Evolutionary conservation across 345 rosid genomes (phyloP).

Genomic region (Pugionium cornutum): DNA sequence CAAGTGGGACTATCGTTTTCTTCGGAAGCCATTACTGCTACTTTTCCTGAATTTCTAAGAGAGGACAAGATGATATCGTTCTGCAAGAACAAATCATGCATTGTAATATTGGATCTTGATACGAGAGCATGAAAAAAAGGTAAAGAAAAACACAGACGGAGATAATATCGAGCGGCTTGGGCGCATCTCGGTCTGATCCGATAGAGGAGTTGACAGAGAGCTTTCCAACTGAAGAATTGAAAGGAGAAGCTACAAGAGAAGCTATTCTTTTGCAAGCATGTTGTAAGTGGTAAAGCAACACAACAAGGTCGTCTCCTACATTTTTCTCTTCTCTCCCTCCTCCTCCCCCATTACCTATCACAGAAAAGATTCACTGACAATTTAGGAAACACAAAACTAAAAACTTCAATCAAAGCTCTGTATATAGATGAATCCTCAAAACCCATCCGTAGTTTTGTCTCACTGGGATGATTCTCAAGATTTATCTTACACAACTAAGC

Average conservation of each 20-base stretch:
- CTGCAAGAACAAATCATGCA: conserved; percentile 43
- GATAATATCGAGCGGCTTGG: conserved; percentile 84
- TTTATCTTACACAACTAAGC: neutral
- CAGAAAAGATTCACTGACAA: conserved; percentile 4
- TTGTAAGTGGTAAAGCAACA: conserved; percentile 75
- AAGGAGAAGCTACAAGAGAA: conserved; percentile 89
- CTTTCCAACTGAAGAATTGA: conserved; percentile 61
- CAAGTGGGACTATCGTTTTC: conserved; percentile 78
- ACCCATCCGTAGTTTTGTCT: conserved; percentile 1
- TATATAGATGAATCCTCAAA: conserved; percentile 20
- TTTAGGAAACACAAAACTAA: neutral
- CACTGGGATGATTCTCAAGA: conserved; percentile 8
- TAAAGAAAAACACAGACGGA: conserved; percentile 48
- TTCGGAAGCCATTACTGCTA: conserved; percentile 91
- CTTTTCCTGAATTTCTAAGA: conserved; percentile 80
- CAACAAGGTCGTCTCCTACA: conserved; percentile 69
- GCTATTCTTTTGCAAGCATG: conserved; percentile 91
- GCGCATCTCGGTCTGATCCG: conserved; percentile 68
- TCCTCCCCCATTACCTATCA: conserved; percentile 59
- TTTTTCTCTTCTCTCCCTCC: conserved; percentile 57
- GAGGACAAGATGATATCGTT: conserved; percentile 77
- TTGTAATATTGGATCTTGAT: conserved; percentile 15
- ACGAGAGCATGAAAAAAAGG: conserved; percentile 14
- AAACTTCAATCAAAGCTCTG: conserved; percentile 10
- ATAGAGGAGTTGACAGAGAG: conserved; percentile 41